These are phyloP conservation scores for Colletotrichum euphorbiae DNA, from an alignment of 2,329 filamentous ascomycete genomes.

Conservation along the genomic window DNA sequence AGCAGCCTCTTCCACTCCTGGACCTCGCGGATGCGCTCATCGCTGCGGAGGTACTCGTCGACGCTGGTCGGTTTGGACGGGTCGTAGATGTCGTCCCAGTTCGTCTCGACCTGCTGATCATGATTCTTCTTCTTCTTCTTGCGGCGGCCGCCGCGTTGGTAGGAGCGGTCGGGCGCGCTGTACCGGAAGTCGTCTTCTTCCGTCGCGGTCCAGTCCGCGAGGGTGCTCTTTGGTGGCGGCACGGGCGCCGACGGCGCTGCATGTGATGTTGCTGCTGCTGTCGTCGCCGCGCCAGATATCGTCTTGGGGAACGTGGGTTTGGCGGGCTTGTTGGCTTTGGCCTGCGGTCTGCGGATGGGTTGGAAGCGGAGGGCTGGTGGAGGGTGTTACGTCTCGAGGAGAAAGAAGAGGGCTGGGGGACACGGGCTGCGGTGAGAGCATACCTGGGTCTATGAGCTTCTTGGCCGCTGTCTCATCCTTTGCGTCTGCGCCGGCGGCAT, in stretches of 20 bases:
- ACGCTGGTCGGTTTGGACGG: conserved; percentile 84
- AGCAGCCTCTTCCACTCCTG: conserved; percentile 87
- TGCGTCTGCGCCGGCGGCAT: conserved; percentile 58
- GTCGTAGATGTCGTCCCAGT: conserved; percentile 95
- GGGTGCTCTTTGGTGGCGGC: conserved; percentile 70
- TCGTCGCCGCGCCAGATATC: conserved; percentile 46
- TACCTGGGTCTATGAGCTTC: conserved; percentile 65
- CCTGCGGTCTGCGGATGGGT: conserved; percentile 82
- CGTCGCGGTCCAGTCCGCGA: conserved; percentile 84
- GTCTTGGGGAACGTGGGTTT: conserved; percentile 70
- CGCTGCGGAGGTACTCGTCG: conserved; percentile 85
- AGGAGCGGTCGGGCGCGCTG: conserved; percentile 64
- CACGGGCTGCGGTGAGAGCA: background rate
- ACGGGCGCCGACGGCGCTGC: conserved; percentile 48
- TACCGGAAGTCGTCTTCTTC: conserved; percentile 87
- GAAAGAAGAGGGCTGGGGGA: background rate
- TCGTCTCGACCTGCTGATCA: conserved; percentile 67
- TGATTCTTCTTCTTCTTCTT: conserved; percentile 78
- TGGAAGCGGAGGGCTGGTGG: conserved; percentile 80
- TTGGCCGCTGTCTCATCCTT: conserved; percentile 65
- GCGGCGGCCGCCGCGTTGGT: conserved; percentile 81
- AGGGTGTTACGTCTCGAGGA: conserved; percentile 1
- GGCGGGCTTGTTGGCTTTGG: conserved; percentile 66
- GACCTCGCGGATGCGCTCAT: conserved; percentile 83
- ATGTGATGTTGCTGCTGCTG: conserved; percentile 44